Base-by-base conservation (phyloP, 2,329 filamentous ascomycete genomes). In the Pseudogymnoascus sp. region DNA sequence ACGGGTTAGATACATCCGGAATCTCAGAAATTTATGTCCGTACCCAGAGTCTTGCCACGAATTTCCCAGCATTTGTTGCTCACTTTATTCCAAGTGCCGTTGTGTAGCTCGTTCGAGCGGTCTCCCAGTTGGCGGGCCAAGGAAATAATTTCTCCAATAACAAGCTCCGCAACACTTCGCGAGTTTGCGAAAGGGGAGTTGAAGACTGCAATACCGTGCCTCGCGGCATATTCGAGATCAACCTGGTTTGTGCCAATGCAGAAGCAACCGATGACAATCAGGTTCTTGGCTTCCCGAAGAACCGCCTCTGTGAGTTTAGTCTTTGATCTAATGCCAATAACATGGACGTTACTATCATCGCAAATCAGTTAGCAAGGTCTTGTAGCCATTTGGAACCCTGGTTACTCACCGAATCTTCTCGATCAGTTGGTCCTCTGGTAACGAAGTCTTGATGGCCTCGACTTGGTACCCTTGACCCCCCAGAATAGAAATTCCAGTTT, bases 151-250 rank as follows among this genome's bases (percentile, higher is more conserved):
- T 97, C 93, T 62, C 82, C 89, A 74, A 99, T 97, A 70, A 97
- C 92, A 63, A 97, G 82, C 80, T 99, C 95, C 63, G 95, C 95
- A 61, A 99, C 95, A 74, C 91, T 96, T 75, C 95, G 89, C 7
- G 93, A 97, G 79, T 99, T 99, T 78, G 90, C 93, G 78, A 99
- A 99, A 1, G 95, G 95, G 53, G 95, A 97, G 79, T 99, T 99
- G 86, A 99, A 99, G 67, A 99, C 95, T 37, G 93, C 92, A 74
- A 97, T 96, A 68, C 95, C 92, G 73, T 90, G 86, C 69, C 83
- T 82, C 59, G 91, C 91, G 31, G 92, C 91, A 73, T 86, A 93
- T 66, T 91, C 84, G 65, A 96, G 85, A 74, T 96, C 88, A 68
- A 96, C 92, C 76, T 96, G 92, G 79, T 96, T 97, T 64, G 95